Evolutionary conservation across 169 alveolate genomes (phyloP).

Genomic region (Cryptosporidium parvum): DNA sequence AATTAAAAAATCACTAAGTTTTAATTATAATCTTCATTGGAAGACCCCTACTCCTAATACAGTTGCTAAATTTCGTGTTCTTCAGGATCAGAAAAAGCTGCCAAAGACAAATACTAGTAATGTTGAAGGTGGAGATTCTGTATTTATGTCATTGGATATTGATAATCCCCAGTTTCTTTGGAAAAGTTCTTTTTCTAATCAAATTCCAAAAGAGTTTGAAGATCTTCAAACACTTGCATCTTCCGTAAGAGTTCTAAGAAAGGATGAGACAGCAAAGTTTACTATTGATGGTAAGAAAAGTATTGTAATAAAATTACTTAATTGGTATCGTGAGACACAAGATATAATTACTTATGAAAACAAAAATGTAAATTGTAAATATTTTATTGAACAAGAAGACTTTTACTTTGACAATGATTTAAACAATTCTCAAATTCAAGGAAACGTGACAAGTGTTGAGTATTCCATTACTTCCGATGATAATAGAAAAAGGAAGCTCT

Average conservation of each 20-base stretch:
- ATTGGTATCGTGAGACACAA: slow-evolving; percentile 54
- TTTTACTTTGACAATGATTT: background rate
- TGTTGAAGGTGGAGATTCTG: slow-evolving; percentile 1
- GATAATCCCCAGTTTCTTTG: slow-evolving; percentile 52
- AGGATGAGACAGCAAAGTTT: slow-evolving; percentile 35
- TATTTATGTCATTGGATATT: slow-evolving; percentile 18
- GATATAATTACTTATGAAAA: background rate
- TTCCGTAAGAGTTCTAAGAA: slow-evolving; percentile 52
- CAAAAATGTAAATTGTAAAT: background rate
- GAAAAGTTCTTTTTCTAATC: slow-evolving; percentile 4
- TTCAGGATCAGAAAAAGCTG: background rate
- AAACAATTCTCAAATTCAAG: background rate
- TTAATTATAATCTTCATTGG: slow-evolving; percentile 28
- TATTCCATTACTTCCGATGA: slow-evolving; percentile 63
- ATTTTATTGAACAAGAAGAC: background rate
- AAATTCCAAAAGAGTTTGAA: slow-evolving; percentile 20
- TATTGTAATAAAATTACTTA: slow-evolving; percentile 13
- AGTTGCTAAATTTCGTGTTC: slow-evolving; percentile 43
- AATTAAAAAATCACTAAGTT: slow-evolving; percentile 9
- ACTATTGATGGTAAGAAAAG: background rate
- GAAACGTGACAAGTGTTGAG: background rate
- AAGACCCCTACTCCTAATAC: slow-evolving; percentile 62
- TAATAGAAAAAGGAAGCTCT: slow-evolving; percentile 20
- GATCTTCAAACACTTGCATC: slow-evolving; percentile 49
- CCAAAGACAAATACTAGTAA: background rate